These are phyloP conservation scores for Vaccinium myrtillus DNA, from an alignment of 148 eudicot species.

Conservation along the genomic window DNA sequence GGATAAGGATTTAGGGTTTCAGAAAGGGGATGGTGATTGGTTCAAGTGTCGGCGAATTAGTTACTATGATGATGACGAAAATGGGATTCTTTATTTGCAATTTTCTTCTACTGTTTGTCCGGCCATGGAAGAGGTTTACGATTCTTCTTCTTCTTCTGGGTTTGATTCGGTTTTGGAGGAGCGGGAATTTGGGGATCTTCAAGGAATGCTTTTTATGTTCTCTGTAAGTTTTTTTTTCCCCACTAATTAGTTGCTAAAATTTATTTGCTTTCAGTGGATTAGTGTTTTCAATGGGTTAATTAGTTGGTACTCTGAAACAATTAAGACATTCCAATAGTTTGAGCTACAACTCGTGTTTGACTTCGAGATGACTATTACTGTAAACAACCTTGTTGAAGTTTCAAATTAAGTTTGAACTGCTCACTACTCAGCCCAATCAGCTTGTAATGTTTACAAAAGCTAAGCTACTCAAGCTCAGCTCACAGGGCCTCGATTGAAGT, in stretches of 20 bases:
- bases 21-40: slow-evolving; percentile 41
- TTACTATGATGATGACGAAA: slow-evolving; percentile 50
- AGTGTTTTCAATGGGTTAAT: not conserved
- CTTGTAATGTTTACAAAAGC: not conserved
- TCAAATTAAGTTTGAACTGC: not conserved
- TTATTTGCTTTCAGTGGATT: not conserved
- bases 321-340: not conserved
- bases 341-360: not conserved
- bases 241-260: not conserved
- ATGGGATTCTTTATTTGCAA: slow-evolving; percentile 63
- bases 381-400: not conserved
- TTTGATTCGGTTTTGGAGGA: slow-evolving; percentile 52
- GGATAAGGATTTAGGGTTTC: slow-evolving; percentile 30
- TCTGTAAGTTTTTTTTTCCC: slow-evolving; percentile 43
- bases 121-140: slow-evolving; percentile 22
- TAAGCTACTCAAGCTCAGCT: not conserved
- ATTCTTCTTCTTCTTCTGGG: slow-evolving; percentile 12
- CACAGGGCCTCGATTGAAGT: not conserved
- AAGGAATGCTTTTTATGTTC: slow-evolving; percentile 90
- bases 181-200: slow-evolving; percentile 67
- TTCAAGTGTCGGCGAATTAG: slow-evolving; percentile 45
- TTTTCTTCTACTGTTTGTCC: slow-evolving; percentile 47
- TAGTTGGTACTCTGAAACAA: not conserved
- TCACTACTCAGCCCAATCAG: not conserved
- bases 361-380: not conserved